phyloP scores from a whole-genome alignment of 106 monocot species.

The Iris macrosiphon region DNA sequence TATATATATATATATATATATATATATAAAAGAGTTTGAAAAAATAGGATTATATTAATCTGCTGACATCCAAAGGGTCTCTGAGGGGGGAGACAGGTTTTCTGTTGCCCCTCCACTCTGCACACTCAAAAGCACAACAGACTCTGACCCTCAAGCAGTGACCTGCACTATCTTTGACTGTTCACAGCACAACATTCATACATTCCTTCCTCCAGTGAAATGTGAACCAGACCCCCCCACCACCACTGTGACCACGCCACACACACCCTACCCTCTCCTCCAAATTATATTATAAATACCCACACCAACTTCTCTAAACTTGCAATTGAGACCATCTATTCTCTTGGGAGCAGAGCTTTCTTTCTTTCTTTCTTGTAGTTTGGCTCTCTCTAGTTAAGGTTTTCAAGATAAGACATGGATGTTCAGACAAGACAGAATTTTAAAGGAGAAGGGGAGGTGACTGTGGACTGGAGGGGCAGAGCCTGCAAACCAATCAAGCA shows the following conservation, averaged over 20 bases:
- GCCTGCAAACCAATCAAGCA: slow-evolving; percentile 54
- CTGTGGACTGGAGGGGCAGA: slow-evolving; percentile 75
- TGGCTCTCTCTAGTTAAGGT: slow-evolving; percentile 12
- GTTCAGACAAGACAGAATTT: slow-evolving; percentile 27
- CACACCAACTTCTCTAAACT: slow-evolving; percentile 12
- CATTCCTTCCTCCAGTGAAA: not conserved
- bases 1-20: no score
- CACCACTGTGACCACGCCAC: not conserved
- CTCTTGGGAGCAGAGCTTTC: slow-evolving; percentile 3
- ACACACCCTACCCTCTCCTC: not conserved
- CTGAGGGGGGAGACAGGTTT: slow-evolving; percentile 27
- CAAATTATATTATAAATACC: slow-evolving; percentile 49
- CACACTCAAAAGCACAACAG: slow-evolving; percentile 28
- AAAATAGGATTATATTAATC: no score
- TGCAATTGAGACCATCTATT: slow-evolving; percentile 9
- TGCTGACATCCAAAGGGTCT: no score
- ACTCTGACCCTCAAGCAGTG: slow-evolving; percentile 45
- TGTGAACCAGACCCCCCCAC: slow-evolving; percentile 2
- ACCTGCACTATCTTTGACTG: slow-evolving; percentile 27
- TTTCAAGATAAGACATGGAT: slow-evolving; percentile 18
- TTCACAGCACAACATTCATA: slow-evolving; percentile 8
- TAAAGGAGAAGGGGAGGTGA: slow-evolving; percentile 41
- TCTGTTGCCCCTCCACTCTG: slow-evolving; percentile 16
- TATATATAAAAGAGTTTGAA: no score
- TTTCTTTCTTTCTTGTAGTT: not conserved